A percentile compares a stretch with the other conserved stretches of the same genome.
phyloP scores from a whole-genome alignment of 495 filamentous ascomycete genomes.

The Aspergillus biplanus region DNA sequence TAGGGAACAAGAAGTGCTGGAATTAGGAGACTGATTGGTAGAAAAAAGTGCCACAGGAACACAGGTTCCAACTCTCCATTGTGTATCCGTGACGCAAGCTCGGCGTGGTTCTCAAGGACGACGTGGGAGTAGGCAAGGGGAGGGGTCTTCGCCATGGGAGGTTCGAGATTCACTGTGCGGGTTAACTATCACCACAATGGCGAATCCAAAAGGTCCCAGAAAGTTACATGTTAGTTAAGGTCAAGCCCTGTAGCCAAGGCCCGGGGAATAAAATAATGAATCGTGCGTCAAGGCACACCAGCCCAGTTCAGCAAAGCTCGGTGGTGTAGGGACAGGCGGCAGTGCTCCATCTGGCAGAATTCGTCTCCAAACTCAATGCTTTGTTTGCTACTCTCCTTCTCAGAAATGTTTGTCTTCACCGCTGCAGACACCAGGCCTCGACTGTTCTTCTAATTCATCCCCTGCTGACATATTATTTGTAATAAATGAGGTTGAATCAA shows the following conservation, averaged over 20 bases:
- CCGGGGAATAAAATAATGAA: not conserved
- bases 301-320: not conserved
- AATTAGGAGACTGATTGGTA: constrained; percentile 35
- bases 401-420: not conserved
- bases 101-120: constrained; percentile 16
- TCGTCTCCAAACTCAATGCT: not conserved
- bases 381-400: not conserved
- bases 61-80: constrained; percentile 41
- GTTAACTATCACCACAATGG: too few relatives aligned
- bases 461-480: too few relatives aligned
- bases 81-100: constrained; percentile 32
- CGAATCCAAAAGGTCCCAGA: not conserved
- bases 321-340: not conserved
- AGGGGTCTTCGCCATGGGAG: constrained; percentile 30
- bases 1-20: constrained; percentile 40
- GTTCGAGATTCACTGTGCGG: too few relatives aligned
- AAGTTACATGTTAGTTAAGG: not conserved
- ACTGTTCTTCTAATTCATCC: too few relatives aligned
- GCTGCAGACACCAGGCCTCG: not conserved
- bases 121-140: constrained; percentile 20
- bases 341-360: not conserved
- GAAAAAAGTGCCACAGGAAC: constrained; percentile 41
- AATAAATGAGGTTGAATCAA: too few relatives aligned
- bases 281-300: not conserved
- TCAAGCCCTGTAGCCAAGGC: not conserved